These are phyloP conservation scores for Globisporangium ultimum DNA, from an alignment of 352 stramenopile genomes.

Conservation along the genomic window DNA sequence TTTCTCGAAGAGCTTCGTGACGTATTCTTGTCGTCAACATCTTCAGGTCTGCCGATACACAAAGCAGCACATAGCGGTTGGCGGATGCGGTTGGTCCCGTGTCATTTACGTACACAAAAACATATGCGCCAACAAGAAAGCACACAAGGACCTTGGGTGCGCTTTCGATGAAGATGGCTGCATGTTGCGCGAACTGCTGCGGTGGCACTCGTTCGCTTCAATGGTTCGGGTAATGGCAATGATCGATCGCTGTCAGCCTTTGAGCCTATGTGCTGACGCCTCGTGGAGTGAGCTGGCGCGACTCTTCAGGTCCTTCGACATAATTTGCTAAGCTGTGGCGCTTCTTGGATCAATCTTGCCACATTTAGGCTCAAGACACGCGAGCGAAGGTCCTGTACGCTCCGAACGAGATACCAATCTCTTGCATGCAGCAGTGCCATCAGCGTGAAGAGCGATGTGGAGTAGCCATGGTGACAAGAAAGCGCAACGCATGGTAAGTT, in stretches of 20 bases:
- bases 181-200: background rate
- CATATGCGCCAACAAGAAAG: background rate
- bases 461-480: constrained; percentile 16
- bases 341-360: background rate
- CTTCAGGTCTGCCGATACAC: background rate
- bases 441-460: constrained; percentile 9
- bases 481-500: constrained; percentile 15
- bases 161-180: background rate
- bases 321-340: background rate
- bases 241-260: background rate
- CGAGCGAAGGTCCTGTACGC: background rate
- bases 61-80: background rate
- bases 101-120: background rate
- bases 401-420: background rate
- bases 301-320: constrained; percentile 9
- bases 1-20: background rate
- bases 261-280: constrained; percentile 1
- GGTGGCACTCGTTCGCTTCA: too few relatives aligned
- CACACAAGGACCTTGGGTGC: background rate
- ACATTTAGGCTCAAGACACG: constrained; percentile 2
- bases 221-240: background rate
- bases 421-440: background rate
- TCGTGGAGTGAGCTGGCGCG: constrained; percentile 1
- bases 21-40: background rate
- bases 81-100: too few relatives aligned